Evolutionary conservation across 345 rosid genomes (phyloP).

Genomic region (Murraya koenigii): DNA sequence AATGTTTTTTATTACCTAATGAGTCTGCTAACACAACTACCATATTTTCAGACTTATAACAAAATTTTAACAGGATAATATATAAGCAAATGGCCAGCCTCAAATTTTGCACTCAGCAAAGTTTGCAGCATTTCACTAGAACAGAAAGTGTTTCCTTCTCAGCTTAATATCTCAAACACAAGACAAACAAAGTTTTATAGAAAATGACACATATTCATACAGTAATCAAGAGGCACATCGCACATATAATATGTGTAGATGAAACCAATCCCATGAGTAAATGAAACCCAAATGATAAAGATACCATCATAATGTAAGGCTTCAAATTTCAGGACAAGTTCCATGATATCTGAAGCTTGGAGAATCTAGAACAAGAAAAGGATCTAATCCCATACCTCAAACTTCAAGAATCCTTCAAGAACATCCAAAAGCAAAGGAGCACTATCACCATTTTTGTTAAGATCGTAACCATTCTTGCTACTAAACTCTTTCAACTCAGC

Average conservation of each 20-base stretch:
- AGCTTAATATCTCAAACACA: background rate
- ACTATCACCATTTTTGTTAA: slow-evolving; percentile 79
- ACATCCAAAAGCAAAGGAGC: slow-evolving; percentile 85
- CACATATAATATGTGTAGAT: background rate
- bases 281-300: background rate
- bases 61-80: background rate
- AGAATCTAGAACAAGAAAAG: slow-evolving; percentile 7
- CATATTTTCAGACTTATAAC: background rate
- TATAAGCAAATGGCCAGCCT: background rate
- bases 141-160: background rate
- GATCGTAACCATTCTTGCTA: slow-evolving; percentile 74
- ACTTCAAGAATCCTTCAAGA: slow-evolving; percentile 91
- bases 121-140: background rate
- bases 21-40: background rate
- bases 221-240: background rate
- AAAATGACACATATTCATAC: background rate
- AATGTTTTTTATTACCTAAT: background rate
- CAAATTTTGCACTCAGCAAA: background rate
- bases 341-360: background rate
- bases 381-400: slow-evolving; percentile 46
- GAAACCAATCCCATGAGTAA: background rate
- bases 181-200: background rate
- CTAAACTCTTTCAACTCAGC: slow-evolving; percentile 82
- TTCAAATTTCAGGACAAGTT: background rate
- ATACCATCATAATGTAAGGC: background rate